Conservation (phyloP, 208 protist genomes). For the Crithidia thermophila region DNA sequence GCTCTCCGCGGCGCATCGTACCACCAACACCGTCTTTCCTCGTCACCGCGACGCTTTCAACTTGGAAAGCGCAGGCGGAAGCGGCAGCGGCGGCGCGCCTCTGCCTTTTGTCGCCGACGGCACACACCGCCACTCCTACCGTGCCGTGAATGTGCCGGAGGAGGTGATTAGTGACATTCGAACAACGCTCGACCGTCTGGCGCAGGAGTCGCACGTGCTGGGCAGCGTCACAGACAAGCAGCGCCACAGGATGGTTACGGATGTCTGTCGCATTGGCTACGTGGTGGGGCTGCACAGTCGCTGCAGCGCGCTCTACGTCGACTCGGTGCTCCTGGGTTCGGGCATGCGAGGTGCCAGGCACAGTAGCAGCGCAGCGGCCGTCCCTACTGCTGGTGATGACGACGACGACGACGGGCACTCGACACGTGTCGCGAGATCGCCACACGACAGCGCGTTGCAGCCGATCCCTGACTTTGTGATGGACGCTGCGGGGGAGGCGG, state of each 20-base stretch:
- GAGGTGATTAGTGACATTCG: constrained; percentile 5
- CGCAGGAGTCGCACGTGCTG: constrained; percentile 21
- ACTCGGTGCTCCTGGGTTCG: constrained; percentile 10
- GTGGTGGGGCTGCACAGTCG: constrained; percentile 27
- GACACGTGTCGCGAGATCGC: background rate
- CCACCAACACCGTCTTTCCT: background rate
- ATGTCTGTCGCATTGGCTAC: constrained; percentile 31
- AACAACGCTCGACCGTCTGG: constrained; percentile 15
- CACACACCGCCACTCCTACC: constrained; percentile 2
- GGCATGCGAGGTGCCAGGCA: background rate
- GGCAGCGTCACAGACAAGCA: constrained; percentile 12
- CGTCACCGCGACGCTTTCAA: background rate
- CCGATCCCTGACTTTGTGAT: constrained; percentile 30
- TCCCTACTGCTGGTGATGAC: too few relatives aligned
- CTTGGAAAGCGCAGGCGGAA: too few relatives aligned
- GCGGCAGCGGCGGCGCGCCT: too few relatives aligned
- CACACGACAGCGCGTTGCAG: background rate
- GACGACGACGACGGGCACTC: background rate
- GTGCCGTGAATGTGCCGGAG: background rate
- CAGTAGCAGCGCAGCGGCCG: constrained; percentile 2
- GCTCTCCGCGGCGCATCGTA: background rate
- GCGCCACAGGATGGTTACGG: constrained; percentile 22
- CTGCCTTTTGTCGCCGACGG: too few relatives aligned
- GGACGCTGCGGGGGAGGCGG: constrained; percentile 28
- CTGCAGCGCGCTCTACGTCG: constrained; percentile 27